Conservation (phyloP, 2,329 filamentous ascomycete species). For the Cytospora schulzeri region DNA sequence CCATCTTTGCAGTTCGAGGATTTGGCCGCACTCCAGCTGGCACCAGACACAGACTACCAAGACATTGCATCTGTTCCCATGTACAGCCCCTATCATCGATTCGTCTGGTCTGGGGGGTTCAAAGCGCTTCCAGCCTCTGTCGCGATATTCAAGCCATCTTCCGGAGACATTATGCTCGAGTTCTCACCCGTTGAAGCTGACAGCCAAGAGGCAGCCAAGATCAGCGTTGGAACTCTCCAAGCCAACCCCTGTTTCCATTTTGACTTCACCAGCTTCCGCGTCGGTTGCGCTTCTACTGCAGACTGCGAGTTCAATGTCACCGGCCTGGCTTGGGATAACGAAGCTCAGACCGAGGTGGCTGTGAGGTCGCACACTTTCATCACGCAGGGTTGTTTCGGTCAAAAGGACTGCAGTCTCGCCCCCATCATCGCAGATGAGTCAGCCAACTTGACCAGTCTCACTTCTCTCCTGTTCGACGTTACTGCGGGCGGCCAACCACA, state of each 20-base stretch:
- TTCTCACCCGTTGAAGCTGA: slow-evolving; percentile 27
- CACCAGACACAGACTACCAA: slow-evolving; percentile 1
- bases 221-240: slow-evolving; percentile 31
- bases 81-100: slow-evolving; percentile 34
- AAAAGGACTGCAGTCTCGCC: slow-evolving; percentile 36
- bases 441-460: slow-evolving; percentile 37
- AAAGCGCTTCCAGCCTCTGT: slow-evolving; percentile 35
- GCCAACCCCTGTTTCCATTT: slow-evolving; percentile 39
- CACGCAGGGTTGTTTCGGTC: slow-evolving; percentile 36
- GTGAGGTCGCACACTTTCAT: slow-evolving; percentile 32
- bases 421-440: slow-evolving; percentile 32
- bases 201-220: slow-evolving; percentile 30
- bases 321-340: slow-evolving; percentile 36
- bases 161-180: slow-evolving; percentile 35
- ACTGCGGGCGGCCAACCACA: slow-evolving; percentile 40
- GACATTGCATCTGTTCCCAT: slow-evolving; percentile 21
- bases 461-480: slow-evolving; percentile 43
- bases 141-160: slow-evolving; percentile 35
- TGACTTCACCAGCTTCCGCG: slow-evolving; percentile 39
- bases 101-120: slow-evolving; percentile 42
- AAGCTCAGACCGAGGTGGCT: slow-evolving; percentile 28
- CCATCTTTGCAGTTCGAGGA: slow-evolving; percentile 32
- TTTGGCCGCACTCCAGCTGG: slow-evolving; percentile 15
- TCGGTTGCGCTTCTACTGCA: slow-evolving; percentile 43
- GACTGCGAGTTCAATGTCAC: slow-evolving; percentile 43